phyloP scores from a whole-genome alignment of 2,329 filamentous ascomycete species.

The Didymosphaeria variabile region DNA sequence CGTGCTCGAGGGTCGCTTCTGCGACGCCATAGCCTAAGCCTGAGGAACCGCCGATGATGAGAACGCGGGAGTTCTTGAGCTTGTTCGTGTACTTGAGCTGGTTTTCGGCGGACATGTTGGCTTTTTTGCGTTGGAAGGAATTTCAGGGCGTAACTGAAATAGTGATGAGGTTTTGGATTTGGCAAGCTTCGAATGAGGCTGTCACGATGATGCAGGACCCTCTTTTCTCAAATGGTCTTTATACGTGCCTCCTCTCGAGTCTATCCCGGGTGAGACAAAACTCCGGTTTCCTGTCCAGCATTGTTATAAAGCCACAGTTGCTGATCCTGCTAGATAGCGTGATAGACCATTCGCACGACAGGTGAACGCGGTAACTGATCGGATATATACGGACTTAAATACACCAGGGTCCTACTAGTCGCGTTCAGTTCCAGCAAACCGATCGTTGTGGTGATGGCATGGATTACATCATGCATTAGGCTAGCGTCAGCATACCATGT shows the following conservation, averaged over 20 bases:
- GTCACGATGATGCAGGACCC: constrained; percentile 11
- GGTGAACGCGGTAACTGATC: neutral
- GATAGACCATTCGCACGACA: neutral
- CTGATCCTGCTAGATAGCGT: neutral
- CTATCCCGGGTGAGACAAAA: neutral
- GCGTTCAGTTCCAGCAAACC: neutral
- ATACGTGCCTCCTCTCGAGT: neutral
- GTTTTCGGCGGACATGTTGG: constrained; percentile 40
- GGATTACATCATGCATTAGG: constrained; percentile 1
- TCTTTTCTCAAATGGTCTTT: neutral
- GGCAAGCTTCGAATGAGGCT: neutral
- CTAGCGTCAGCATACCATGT: neutral
- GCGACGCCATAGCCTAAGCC: constrained; percentile 71
- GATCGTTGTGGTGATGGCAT: neutral
- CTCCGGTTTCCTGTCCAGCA: neutral
- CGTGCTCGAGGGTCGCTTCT: constrained; percentile 64
- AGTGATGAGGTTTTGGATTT: neutral
- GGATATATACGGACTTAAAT: constrained; percentile 2
- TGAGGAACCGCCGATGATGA: constrained; percentile 70
- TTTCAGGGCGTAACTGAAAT: too few relatives aligned
- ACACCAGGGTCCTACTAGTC: neutral
- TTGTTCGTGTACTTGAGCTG: constrained; percentile 59
- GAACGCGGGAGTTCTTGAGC: constrained; percentile 57
- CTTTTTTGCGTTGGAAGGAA: neutral
- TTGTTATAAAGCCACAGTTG: neutral